Percentiles rank a stretch among this genome's conserved stretches.
These are phyloP conservation scores for Symbiodinium pilosum DNA, from an alignment of 73 alveolate genomes.

Conservation along the genomic window DNA sequence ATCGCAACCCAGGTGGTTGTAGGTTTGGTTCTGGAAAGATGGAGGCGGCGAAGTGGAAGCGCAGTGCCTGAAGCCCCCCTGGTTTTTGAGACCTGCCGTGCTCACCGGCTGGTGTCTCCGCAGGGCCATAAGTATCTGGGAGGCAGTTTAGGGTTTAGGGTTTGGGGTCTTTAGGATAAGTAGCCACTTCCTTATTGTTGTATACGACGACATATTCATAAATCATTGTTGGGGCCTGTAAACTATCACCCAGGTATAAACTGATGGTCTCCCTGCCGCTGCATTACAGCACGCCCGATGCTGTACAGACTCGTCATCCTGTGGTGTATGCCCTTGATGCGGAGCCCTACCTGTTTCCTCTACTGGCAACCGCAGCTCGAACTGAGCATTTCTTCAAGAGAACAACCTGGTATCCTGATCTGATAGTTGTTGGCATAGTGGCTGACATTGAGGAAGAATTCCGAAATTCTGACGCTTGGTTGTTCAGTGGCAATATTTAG, in stretches of 20 bases:
- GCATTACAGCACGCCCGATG: background rate
- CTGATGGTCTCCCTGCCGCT: conserved; percentile 70
- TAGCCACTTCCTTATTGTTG: background rate
- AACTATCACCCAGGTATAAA: background rate
- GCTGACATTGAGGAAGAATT: conserved; percentile 68
- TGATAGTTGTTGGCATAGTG: conserved; percentile 53
- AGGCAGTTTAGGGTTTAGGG: no score
- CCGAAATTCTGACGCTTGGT: background rate
- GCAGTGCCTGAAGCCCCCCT: conserved; percentile 34
- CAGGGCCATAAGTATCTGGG: background rate
- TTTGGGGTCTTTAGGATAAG: no score
- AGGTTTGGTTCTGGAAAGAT: no score
- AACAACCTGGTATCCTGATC: conserved; percentile 69
- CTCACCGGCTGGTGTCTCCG: conserved; percentile 12
- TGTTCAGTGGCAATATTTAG: background rate
- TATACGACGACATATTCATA: background rate
- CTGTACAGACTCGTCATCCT: background rate
- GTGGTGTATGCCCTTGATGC: conserved; percentile 68
- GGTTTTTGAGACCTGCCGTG: conserved; percentile 42
- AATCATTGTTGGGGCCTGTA: background rate
- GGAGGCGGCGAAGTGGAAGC: no score
- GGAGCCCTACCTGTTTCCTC: conserved; percentile 64
- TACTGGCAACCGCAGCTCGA: conserved; percentile 62
- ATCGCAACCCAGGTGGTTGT: no score
- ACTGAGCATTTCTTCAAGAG: conserved; percentile 63